Evolutionary conservation across 768 basidiomycete genomes (phyloP), one percentile per base, ranked within the genome.

Genomic region (Leccinum aurantiacum): DNA sequence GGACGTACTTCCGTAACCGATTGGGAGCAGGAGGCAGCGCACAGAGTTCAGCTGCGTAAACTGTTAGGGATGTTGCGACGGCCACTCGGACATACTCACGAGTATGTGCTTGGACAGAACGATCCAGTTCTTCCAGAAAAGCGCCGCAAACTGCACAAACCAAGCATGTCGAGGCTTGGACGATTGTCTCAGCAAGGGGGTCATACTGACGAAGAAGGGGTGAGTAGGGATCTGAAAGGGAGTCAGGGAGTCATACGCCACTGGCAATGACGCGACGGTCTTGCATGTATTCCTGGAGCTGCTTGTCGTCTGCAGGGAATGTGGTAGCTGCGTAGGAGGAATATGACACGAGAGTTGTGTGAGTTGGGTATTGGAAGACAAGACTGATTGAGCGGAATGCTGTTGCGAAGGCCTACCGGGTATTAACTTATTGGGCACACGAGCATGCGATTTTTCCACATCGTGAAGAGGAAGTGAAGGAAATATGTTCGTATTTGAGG

Each of bases 181-280:
- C 27, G 27, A 27, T 27, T 95, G 89, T 60, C 90, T 82, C 57
- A 99, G 87, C 54, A 98, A 80, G 2, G 91, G 96, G 95, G 66
- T 98, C 95, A 73, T 98, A 96, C 92, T 95, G 17, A 11, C 9
- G 58, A 25, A 27, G 25, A 3, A 53, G 27, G 9, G 4, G 66
- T 69, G 55, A 69, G 71, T 53, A 31, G 48, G 25, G 53, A 47
- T 22, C 59, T 22, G 17, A 17, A 1, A 22, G 49, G 44, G 17
- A 56, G 22, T 31, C 1, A 17, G 4, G 50, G 49, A 50, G 87
- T 41, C 62, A 24, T 81, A 91, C 89, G 54, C 89, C 89, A 53
- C 27, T 27, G 27, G 27, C 27, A 27, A 89, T 80, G 75, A 93
- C 90, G 54, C 91, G 85, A 53, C 87, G 81, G 76, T 93, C 91